A percentile compares a stretch with the other conserved stretches of the same genome.
These are phyloP conservation scores for Solanum appendiculatum DNA, from an alignment of 257 asterid genomes.

Conservation along the genomic window DNA sequence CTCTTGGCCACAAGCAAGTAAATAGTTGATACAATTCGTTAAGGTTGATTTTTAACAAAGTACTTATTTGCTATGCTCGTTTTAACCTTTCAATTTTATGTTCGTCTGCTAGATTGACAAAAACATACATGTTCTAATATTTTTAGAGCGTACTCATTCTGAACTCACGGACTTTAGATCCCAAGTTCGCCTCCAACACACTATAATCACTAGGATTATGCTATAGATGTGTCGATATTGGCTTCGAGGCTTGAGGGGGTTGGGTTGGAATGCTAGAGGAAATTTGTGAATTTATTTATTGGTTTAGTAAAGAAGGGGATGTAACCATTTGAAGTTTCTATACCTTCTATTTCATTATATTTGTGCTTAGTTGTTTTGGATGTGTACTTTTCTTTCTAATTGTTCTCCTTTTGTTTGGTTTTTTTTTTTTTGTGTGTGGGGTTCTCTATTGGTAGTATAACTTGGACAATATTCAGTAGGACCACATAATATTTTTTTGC, in stretches of 20 bases:
- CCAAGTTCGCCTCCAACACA: neutral
- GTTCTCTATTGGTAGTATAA: neutral
- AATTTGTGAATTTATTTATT: neutral
- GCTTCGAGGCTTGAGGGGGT: neutral
- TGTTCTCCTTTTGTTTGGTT: neutral
- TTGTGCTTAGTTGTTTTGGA: neutral
- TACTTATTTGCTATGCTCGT: neutral
- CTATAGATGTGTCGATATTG: neutral
- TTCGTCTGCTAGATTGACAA: neutral
- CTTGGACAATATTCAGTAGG: neutral
- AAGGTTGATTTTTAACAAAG: neutral
- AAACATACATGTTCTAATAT: neutral
- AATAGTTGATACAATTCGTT: conserved; percentile 16
- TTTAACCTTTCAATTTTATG: neutral
- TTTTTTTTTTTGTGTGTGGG: neutral
- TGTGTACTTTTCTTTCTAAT: neutral
- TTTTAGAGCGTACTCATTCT: neutral
- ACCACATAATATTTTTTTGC: neutral
- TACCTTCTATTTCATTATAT: neutral
- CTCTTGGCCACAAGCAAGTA: conserved; percentile 7
- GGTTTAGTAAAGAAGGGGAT: neutral
- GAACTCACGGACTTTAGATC: neutral
- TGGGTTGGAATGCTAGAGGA: neutral
- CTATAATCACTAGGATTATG: neutral
- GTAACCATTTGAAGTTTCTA: neutral